Evolutionary conservation across 2,329 filamentous ascomycete species (phyloP).

Genomic region (Scedosporium minutisporum): DNA sequence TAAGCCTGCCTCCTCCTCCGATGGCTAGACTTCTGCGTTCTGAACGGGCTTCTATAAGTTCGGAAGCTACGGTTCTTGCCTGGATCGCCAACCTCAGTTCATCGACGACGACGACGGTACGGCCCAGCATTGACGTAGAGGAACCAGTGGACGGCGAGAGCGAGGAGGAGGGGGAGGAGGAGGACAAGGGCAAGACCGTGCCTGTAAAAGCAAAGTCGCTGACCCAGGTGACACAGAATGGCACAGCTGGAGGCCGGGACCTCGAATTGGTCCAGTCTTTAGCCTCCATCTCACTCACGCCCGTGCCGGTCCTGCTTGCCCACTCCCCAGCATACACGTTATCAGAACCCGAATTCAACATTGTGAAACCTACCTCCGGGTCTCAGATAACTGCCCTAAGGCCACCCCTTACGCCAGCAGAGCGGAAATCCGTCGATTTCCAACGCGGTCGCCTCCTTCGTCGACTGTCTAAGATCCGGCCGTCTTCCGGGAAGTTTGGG

Average conservation of each 20-base stretch:
- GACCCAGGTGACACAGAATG: background rate
- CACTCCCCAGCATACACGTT: constrained; percentile 22
- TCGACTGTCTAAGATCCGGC: constrained; percentile 30
- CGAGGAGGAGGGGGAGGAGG: background rate
- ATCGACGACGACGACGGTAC: background rate
- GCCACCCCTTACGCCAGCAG: constrained; percentile 20
- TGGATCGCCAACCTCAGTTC: constrained; percentile 28
- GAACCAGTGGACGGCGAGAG: background rate
- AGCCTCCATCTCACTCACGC: constrained; percentile 7
- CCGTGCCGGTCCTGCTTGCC: constrained; percentile 30
- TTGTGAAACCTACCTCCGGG: constrained; percentile 29
- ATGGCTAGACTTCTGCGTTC: constrained; percentile 34
- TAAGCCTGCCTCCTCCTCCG: constrained; percentile 33
- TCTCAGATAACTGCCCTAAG: constrained; percentile 26
- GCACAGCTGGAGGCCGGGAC: background rate
- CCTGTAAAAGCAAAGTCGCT: background rate
- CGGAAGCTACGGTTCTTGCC: constrained; percentile 33
- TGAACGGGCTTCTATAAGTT: constrained; percentile 32
- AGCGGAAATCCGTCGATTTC: constrained; percentile 30
- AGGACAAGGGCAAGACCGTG: background rate
- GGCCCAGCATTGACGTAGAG: background rate
- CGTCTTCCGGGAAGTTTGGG: constrained; percentile 40
- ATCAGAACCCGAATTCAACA: constrained; percentile 28
- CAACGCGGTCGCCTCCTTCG: constrained; percentile 38
- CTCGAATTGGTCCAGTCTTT: background rate